A percentile compares a stretch with the other conserved stretches of the same genome.
Evolutionary conservation across 257 asterid genomes (phyloP).

Genomic region (Nicotiana tomentosiformis): DNA sequence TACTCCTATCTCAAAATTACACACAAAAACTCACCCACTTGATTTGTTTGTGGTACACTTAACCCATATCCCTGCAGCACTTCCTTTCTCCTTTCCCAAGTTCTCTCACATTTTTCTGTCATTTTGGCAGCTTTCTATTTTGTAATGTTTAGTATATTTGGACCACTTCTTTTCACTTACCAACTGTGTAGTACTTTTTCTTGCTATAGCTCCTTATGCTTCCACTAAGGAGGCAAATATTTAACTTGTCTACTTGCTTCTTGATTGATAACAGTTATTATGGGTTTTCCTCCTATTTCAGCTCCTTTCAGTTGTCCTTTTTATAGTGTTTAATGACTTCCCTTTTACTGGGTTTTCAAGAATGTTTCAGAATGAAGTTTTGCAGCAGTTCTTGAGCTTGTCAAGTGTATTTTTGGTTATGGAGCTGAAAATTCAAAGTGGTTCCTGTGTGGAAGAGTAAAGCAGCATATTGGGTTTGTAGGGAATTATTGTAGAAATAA

Average conservation of each 20-base stretch:
- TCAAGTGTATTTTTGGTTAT: not conserved
- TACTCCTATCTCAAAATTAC: slow-evolving; percentile 7
- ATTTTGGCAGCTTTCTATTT: slow-evolving; percentile 31
- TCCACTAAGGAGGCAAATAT: slow-evolving; percentile 35
- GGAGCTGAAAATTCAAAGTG: not conserved
- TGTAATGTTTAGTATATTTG: slow-evolving; percentile 18
- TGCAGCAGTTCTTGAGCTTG: not conserved
- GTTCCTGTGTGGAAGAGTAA: not conserved
- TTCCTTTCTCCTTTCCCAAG: slow-evolving; percentile 10
- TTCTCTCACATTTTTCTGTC: slow-evolving; percentile 12
- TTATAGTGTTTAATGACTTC: not conserved
- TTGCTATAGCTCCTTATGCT: slow-evolving; percentile 20
- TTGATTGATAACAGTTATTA: not conserved
- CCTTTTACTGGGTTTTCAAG: not conserved
- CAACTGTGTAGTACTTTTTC: slow-evolving; percentile 16
- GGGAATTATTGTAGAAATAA: not conserved
- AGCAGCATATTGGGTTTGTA: not conserved
- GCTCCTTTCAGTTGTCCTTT: not conserved
- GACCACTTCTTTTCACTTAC: slow-evolving; percentile 26
- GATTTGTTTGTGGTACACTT: not conserved
- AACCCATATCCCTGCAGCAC: not conserved
- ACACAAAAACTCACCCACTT: not conserved
- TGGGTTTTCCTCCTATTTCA: slow-evolving; percentile 1
- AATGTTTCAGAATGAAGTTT: not conserved
- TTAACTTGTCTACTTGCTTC: slow-evolving; percentile 13